Conservation (phyloP, 1,284 basidiomycete species). For the Schizophyllum amplum region DNA sequence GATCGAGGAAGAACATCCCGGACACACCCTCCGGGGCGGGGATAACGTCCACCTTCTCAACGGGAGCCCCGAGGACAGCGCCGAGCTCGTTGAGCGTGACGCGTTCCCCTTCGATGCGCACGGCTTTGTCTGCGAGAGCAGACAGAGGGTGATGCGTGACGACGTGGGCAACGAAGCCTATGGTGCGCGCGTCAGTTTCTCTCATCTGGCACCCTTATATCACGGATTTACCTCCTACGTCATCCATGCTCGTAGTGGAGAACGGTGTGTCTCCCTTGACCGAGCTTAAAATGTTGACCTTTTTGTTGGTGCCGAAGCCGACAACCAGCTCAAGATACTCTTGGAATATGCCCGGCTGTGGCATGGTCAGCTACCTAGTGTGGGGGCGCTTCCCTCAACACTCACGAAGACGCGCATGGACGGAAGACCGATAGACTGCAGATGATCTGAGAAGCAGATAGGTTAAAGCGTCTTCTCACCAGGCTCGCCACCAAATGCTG, state of each 20-base stretch:
- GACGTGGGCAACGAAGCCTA: conserved; percentile 22
- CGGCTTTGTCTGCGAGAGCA: conserved; percentile 14
- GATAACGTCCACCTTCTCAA: conserved; percentile 13
- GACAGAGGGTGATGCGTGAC: conserved; percentile 19
- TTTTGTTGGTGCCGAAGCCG: conserved; percentile 6
- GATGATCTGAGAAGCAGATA: conserved; percentile 4
- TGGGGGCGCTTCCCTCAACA: neutral
- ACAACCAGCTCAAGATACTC: conserved; percentile 12
- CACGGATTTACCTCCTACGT: conserved; percentile 13
- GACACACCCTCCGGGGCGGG: neutral
- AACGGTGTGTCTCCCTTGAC: conserved; percentile 14
- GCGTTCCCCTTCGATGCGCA: conserved; percentile 22
- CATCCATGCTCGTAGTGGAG: conserved; percentile 15
- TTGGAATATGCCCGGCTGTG: conserved; percentile 16
- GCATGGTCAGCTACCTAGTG: neutral
- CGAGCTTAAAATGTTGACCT: conserved; percentile 13
- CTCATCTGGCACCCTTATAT: neutral
- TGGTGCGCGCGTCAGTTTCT: neutral
- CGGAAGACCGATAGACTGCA: conserved; percentile 13
- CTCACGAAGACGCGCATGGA: conserved; percentile 15
- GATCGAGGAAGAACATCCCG: neutral
- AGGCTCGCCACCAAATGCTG: neutral
- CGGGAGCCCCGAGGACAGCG: conserved; percentile 10
- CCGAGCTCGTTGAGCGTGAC: conserved; percentile 16
- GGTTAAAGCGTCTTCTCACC: neutral